phyloP scores from a whole-genome alignment of 1,284 basidiomycete genomes.

The Ceratobasidium sp. region DNA sequence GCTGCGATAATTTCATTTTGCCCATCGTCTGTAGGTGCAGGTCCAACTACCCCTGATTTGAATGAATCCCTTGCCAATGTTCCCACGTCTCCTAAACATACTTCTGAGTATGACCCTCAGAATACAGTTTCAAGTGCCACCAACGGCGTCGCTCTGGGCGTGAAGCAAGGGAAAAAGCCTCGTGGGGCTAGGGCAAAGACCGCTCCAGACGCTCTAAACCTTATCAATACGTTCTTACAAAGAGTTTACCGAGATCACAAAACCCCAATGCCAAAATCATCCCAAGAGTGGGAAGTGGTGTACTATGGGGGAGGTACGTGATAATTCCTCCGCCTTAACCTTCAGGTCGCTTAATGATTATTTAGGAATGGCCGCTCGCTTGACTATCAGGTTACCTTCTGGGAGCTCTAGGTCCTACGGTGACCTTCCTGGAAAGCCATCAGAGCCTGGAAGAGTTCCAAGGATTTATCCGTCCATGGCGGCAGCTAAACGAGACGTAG shows the following conservation, averaged over 20 bases:
- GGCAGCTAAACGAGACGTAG: slow-evolving; percentile 10
- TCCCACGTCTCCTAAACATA: background rate
- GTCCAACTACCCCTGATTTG: background rate
- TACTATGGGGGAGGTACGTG: slow-evolving; percentile 2
- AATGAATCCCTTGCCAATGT: background rate
- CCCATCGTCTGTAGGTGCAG: background rate
- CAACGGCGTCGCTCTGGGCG: too few species aligned
- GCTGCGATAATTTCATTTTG: background rate
- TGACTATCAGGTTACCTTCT: slow-evolving; percentile 27
- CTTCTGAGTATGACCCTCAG: background rate
- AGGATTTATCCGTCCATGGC: background rate
- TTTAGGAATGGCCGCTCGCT: slow-evolving; percentile 13
- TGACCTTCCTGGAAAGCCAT: background rate
- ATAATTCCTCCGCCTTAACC: background rate
- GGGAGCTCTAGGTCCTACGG: slow-evolving; percentile 17
- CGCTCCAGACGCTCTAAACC: slow-evolving; percentile 11
- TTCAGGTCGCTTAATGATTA: background rate
- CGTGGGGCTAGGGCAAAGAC: background rate
- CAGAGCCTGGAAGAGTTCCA: too few species aligned
- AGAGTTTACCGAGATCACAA: slow-evolving; percentile 14
- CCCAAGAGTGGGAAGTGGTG: slow-evolving; percentile 8
- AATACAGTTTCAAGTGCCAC: background rate
- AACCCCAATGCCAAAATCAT: slow-evolving; percentile 7
- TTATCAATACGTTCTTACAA: slow-evolving; percentile 17
- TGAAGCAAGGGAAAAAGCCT: background rate